Conservation (phyloP, 257 asterid genomes). For the Petrea volubilis region DNA sequence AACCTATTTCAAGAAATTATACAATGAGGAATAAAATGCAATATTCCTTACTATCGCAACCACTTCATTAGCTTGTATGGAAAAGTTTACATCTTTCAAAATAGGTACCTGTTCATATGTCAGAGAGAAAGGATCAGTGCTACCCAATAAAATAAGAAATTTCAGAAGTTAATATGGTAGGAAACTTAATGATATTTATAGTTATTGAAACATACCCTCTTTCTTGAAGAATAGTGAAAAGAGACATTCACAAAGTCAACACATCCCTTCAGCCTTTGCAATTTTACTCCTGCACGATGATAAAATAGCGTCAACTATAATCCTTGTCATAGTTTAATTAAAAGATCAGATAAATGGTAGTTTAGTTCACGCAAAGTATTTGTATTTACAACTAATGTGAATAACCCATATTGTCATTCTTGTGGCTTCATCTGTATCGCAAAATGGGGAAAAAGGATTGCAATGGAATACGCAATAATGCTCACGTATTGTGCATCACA, state of each 20-base stretch:
- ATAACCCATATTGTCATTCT: not conserved
- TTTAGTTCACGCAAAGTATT: not conserved
- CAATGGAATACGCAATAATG: not conserved
- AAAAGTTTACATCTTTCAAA: conserved; percentile 38
- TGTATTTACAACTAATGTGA: not conserved
- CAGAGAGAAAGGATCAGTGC: conserved; percentile 18
- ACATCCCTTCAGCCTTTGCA: conserved; percentile 40
- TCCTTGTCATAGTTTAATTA: not conserved
- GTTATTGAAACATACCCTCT: conserved; percentile 32
- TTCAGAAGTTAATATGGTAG: not conserved
- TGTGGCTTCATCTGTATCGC: not conserved
- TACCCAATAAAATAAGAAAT: not conserved
- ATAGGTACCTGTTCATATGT: conserved; percentile 39
- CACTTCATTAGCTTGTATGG: conserved; percentile 45
- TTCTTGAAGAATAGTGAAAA: conserved; percentile 46
- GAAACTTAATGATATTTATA: not conserved
- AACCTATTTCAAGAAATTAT: not conserved
- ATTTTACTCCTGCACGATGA: conserved; percentile 38
- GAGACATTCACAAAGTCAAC: conserved; percentile 48
- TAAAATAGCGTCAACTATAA: not conserved
- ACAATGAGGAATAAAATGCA: not conserved
- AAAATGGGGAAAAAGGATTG: not conserved
- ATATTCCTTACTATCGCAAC: conserved; percentile 47
- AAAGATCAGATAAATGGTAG: conserved; percentile 5
- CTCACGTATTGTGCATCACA: not conserved